Base-by-base conservation (phyloP, 768 basidiomycete genomes). In the Phaeolepiota aurea region DNA sequence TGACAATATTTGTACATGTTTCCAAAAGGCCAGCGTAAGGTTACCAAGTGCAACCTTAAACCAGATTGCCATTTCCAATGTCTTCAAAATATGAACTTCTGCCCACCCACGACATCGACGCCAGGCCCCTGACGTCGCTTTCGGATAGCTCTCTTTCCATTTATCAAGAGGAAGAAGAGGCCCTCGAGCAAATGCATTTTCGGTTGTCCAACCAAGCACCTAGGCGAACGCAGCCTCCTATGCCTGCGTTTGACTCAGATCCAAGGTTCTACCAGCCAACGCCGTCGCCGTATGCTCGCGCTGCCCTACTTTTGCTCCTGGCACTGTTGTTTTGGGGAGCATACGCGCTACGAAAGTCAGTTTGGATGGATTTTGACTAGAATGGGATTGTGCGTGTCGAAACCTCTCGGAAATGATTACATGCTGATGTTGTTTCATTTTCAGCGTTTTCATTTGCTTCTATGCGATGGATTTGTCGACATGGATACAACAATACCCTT, bases 251-350 rank as follows among this genome's bases (percentile, higher is more conserved):
- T 30, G 32, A 33, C 7, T 48, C 48, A 18, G 68, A 71, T 47
- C 56, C 64, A 3, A 65, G 68, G 44, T 75, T 76, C 55, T 61
- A 65, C 49, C 62, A 62, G 14, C 70, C 68, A 1, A 56, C 68
- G 16, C 73, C 73, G 5, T 56, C 72, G 3, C 51, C 56, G 38
- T 76, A 70, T 69, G 74, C 73, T 49, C 67, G 76, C 25, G 56
- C 62, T 7, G 59, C 65, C 4, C 53, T 77, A 35, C 38, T 77
- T 30, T 1, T 65, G 5, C 59, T 64, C 45, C 46, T 76, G 31
- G 35, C 62, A 5, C 32, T 50, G 38, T 47, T 66, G 44, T 59
- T 68, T 50, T 69, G 57, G 57, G 41, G 64, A 18, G 58, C 55
- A n/a, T 51, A 63, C 35, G 31, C 37, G 10, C 20, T 54, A 19